Evolutionary conservation across 352 stramenopile genomes (phyloP).

Genomic region (Globisporangium nodosum): DNA sequence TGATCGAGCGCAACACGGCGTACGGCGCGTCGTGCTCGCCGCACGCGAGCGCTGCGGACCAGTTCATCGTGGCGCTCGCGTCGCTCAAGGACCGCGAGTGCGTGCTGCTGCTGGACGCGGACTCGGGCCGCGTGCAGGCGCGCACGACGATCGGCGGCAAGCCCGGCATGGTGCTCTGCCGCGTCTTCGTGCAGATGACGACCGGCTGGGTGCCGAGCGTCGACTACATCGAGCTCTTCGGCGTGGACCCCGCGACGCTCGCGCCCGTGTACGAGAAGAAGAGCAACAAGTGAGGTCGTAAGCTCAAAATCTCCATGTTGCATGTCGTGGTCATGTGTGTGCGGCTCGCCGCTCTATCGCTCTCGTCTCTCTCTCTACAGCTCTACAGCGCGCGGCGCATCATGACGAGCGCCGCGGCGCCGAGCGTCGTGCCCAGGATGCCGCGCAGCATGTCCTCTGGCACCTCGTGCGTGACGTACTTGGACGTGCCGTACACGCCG

Average conservation of each 20-base stretch:
- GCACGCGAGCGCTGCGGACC: slow-evolving; percentile 23
- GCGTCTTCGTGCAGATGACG: slow-evolving; percentile 82
- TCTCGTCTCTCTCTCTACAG: not conserved
- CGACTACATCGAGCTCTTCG: slow-evolving; percentile 81
- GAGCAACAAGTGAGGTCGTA: slow-evolving; percentile 49
- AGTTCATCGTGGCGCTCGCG: slow-evolving; percentile 44
- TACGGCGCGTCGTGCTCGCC: slow-evolving; percentile 58
- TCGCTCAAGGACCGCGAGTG: slow-evolving; percentile 73
- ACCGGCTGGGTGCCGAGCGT: slow-evolving; percentile 80
- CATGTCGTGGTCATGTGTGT: slow-evolving; percentile 8
- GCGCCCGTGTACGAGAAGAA: slow-evolving; percentile 82
- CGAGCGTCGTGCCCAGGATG: slow-evolving; percentile 66
- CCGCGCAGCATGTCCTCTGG: slow-evolving; percentile 67
- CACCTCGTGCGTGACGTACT: slow-evolving; percentile 78
- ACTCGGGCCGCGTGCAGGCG: slow-evolving; percentile 46
- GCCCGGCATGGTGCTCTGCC: slow-evolving; percentile 56
- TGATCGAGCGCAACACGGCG: slow-evolving; percentile 81
- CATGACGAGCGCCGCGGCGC: slow-evolving; percentile 71
- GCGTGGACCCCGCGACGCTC: slow-evolving; percentile 52
- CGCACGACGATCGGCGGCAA: slow-evolving; percentile 66
- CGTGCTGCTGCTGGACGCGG: slow-evolving; percentile 43
- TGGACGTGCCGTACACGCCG: slow-evolving; percentile 74
- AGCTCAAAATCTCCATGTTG: not conserved
- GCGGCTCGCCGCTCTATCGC: not conserved
- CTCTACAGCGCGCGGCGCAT: slow-evolving; percentile 65